Evolutionary conservation across 208 protist species (phyloP).

Genomic region (Leptomonas pyrrhocoris): DNA sequence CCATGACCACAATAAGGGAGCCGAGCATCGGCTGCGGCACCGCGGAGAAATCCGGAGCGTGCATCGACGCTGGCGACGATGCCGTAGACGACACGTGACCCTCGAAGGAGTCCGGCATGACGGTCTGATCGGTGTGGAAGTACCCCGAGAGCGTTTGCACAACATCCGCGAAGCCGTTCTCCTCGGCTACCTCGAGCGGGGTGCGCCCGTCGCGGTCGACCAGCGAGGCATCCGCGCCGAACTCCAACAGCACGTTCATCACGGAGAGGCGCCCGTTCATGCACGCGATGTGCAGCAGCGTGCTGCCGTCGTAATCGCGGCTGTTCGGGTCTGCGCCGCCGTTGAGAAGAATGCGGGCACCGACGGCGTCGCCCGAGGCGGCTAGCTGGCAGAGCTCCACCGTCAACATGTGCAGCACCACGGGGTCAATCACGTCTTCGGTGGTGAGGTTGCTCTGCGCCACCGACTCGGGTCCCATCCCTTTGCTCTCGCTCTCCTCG

Average conservation of each 20-base stretch:
- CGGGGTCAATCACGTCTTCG: constrained; percentile 52
- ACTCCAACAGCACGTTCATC: constrained; percentile 68
- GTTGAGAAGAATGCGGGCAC: constrained; percentile 70
- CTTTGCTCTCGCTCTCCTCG: constrained; percentile 35
- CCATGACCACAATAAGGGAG: constrained; percentile 90
- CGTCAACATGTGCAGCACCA: constrained; percentile 70
- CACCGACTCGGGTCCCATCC: background rate
- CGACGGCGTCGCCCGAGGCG: constrained; percentile 66
- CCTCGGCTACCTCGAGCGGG: constrained; percentile 61
- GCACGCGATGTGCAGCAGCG: constrained; percentile 83
- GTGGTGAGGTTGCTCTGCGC: constrained; percentile 21
- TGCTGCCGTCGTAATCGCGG: constrained; percentile 80
- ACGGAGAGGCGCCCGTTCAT: constrained; percentile 59
- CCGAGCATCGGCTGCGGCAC: constrained; percentile 87
- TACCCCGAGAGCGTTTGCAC: constrained; percentile 49
- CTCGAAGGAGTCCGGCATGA: constrained; percentile 30
- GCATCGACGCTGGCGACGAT: constrained; percentile 41
- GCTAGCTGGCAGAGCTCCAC: constrained; percentile 83
- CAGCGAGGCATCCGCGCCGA: constrained; percentile 56
- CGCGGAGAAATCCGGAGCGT: constrained; percentile 68
- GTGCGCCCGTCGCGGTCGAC: constrained; percentile 72
- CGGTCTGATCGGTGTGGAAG: constrained; percentile 19
- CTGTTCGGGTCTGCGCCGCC: constrained; percentile 79
- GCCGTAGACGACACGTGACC: constrained; percentile 24
- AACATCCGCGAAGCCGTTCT: constrained; percentile 57